Base-by-base conservation (phyloP, 257 asterid genomes). In the Solanum sejunctum region DNA sequence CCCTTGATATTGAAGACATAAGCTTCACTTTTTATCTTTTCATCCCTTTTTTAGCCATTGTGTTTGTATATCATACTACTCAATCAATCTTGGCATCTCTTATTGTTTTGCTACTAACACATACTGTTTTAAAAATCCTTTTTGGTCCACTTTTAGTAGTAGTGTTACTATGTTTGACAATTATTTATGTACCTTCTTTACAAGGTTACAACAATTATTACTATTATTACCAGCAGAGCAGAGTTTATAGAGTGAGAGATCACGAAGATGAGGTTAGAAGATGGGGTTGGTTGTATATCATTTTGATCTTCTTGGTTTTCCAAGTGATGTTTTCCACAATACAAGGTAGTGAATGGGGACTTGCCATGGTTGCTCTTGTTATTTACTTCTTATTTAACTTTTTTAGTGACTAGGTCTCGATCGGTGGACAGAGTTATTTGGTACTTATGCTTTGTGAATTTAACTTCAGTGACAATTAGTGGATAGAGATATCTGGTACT, bases 101-200 rank as follows among this genome's bases (percentile, higher is more conserved):
- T 16, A 91, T 89, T 9, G 56, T 91, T 3, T 73, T 90, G 12
- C 90, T 94, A 78, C 85, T 88, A 13, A 87, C 88, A 3, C 93
- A 92, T 86, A 87, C 94, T 0, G 90, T 93, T 8, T 88, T 91
- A 8, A 94, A 94, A 54, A 88, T 90, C 91, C 93, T 92, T 63
- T 90, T 92, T 17, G 97, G 93, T 49, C 98, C 95, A 6, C 91
- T 92, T 45, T 77, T 90, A 63, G 84, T 93, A 84, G 93, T 91
- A 15, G 69, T 87, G 55, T 86, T 93, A 79, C 75, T 90, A 18
- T 91, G 88, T 84, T 21, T 93, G 5, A 88, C 89, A 12, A 88
- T 89, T 2, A 85, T 91, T 26, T 93, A 88, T n/a, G 43, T 88
- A 83, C 67, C 88, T 52, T 87, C 90, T 10, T 49, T 84, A 5